Conservation (phyloP, 805 yeast genomes). For the Candida oleophila region DNA sequence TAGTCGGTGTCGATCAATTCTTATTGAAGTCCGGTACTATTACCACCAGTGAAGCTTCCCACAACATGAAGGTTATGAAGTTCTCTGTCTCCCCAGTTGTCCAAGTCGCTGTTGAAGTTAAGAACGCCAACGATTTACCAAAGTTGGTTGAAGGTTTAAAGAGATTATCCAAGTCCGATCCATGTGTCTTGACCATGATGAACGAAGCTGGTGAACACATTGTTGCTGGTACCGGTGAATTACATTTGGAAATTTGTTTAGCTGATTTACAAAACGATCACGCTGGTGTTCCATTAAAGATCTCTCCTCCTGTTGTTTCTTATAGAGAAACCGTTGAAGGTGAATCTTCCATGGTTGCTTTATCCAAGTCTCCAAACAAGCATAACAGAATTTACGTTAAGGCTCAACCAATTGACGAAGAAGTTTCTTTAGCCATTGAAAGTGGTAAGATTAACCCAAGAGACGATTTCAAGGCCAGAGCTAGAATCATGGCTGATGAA, state of each 20-base stretch:
- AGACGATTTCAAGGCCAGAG: conserved; percentile 99
- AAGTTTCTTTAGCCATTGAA: conserved; percentile 89
- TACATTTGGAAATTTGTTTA: conserved; percentile 98
- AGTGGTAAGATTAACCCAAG: conserved; percentile 87
- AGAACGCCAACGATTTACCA: conserved; percentile 99
- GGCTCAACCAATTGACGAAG: conserved; percentile 96
- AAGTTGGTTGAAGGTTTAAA: conserved; percentile 99
- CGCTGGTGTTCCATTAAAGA: conserved; percentile 98
- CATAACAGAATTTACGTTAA: conserved; percentile 99
- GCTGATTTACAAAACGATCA: conserved; percentile 96
- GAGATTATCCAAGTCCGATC: conserved; percentile 99
- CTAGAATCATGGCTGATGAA: conserved; percentile 97
- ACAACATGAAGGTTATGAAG: conserved; percentile 99
- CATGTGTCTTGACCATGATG: conserved; percentile 90
- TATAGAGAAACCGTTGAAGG: conserved; percentile 97
- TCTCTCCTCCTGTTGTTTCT: conserved; percentile 96
- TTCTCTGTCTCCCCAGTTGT: conserved; percentile 99
- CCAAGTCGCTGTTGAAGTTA: conserved; percentile 98
- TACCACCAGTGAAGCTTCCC: conserved; percentile 94
- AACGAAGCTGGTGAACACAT: conserved; percentile 97
- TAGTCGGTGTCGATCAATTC: conserved; percentile 99
- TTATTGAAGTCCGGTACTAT: conserved; percentile 98
- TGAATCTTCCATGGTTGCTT: conserved; percentile 93
- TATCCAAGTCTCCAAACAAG: conserved; percentile 99
- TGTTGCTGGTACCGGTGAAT: conserved; percentile 99